Evolutionary conservation across 805 yeast genomes (phyloP).

Genomic region (Yarrowia bubula): DNA sequence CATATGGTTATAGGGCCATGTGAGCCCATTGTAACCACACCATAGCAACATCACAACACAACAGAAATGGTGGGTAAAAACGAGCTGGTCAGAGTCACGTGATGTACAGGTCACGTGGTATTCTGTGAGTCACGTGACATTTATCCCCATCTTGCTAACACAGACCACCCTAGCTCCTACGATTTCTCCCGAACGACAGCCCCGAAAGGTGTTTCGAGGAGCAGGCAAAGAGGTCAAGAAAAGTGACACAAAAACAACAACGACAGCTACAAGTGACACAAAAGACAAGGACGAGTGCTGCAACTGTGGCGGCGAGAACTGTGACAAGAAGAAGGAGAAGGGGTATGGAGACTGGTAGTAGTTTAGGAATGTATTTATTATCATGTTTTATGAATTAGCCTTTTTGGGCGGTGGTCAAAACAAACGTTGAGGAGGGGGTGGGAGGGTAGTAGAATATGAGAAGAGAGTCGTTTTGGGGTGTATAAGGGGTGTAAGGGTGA

Average conservation of each 20-base stretch:
- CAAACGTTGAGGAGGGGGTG: not conserved
- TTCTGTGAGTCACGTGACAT: not conserved
- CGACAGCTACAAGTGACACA: not conserved
- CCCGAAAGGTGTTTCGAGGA: slow-evolving; percentile 23
- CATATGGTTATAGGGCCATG: not conserved
- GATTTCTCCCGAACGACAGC: slow-evolving; percentile 15
- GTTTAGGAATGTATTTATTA: not conserved
- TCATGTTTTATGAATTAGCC: too few relatives aligned
- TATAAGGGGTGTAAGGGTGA: too few relatives aligned
- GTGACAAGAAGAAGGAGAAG: slow-evolving; percentile 27
- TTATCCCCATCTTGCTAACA: not conserved
- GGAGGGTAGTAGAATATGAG: too few relatives aligned
- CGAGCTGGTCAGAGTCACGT: not conserved
- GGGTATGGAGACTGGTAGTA: not conserved
- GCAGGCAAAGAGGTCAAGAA: not conserved
- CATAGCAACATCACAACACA: not conserved
- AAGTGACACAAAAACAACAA: not conserved
- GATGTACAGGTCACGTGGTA: not conserved
- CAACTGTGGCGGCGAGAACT: slow-evolving; percentile 25
- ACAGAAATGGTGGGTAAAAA: not conserved
- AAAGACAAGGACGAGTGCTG: slow-evolving; percentile 15
- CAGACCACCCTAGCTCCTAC: not conserved
- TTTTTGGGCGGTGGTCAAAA: not conserved
- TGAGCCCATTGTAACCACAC: not conserved
- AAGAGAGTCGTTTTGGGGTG: too few relatives aligned